A percentile compares a stretch with the other conserved stretches of the same genome.
Evolutionary conservation across 2,329 filamentous ascomycete species (phyloP).

Genomic region (Nannizzia gypsea): DNA sequence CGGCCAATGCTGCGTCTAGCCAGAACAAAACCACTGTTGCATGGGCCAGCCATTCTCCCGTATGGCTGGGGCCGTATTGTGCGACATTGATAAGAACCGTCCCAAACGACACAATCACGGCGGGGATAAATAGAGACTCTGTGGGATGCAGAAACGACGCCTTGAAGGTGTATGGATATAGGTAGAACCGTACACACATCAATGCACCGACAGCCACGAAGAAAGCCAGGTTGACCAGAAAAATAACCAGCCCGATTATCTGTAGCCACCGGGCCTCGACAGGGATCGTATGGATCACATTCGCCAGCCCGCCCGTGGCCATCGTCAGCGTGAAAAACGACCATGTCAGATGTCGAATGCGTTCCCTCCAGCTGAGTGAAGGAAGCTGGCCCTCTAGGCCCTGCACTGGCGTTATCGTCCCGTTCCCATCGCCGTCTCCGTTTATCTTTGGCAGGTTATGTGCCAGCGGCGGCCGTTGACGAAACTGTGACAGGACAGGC

Average conservation of each 20-base stretch:
- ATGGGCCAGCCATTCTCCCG: conserved; percentile 49
- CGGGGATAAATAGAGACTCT: conserved; percentile 65
- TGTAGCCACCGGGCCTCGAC: conserved; percentile 25
- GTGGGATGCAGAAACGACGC: conserved; percentile 63
- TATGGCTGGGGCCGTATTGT: conserved; percentile 57
- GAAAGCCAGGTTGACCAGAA: conserved; percentile 51
- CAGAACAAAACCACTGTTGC: conserved; percentile 60
- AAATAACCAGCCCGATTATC: conserved; percentile 49
- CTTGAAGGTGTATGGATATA: conserved; percentile 57
- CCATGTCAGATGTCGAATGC: conserved; percentile 58
- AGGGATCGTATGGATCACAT: conserved; percentile 39
- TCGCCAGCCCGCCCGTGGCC: conserved; percentile 50
- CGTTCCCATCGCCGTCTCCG: background rate
- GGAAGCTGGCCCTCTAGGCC: conserved; percentile 13
- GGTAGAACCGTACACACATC: conserved; percentile 56
- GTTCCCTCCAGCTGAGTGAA: conserved; percentile 38
- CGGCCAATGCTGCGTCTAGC: conserved; percentile 58
- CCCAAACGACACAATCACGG: conserved; percentile 55
- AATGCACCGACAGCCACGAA: conserved; percentile 53
- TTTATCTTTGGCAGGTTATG: background rate
- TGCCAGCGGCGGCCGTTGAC: conserved; percentile 1
- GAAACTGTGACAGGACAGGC: conserved; percentile 9
- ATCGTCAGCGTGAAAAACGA: conserved; percentile 66
- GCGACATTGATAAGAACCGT: conserved; percentile 68
- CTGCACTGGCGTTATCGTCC: background rate